Conservation (phyloP, 495 filamentous ascomycete species). For the Daldinia vernicosa region DNA sequence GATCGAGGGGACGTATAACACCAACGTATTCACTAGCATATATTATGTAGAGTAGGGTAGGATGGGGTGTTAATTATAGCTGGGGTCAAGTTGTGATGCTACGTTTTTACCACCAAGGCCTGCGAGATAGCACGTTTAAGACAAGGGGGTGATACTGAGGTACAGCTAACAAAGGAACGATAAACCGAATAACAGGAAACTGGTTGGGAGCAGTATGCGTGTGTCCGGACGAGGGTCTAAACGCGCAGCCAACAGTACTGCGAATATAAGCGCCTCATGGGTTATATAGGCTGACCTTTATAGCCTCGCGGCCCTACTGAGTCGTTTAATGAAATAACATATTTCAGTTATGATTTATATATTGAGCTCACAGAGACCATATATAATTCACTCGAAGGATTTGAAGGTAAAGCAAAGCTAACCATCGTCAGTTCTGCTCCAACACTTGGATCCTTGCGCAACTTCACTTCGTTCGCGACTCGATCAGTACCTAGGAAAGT, state of each 20-base stretch:
- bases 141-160: conserved; percentile 2
- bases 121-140: not conserved
- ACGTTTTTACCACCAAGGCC: not conserved
- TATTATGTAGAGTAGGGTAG: not conserved
- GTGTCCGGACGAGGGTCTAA: conserved; percentile 6
- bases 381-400: not conserved
- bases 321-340: not conserved
- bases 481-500: not conserved
- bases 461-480: not conserved
- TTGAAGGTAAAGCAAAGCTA: not conserved
- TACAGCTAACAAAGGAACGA: not conserved
- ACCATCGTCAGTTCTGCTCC: not conserved
- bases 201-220: not conserved
- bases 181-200: not conserved
- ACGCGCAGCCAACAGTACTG: not conserved
- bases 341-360: not conserved
- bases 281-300: not conserved
- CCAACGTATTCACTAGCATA: not conserved
- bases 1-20: not conserved
- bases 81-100: not conserved
- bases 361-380: not conserved
- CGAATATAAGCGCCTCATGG: conserved; percentile 1
- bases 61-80: conserved; percentile 4
- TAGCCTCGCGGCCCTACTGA: not conserved
- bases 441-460: not conserved